phyloP scores from a whole-genome alignment of 2,329 filamentous ascomycete genomes.

The Pyrenochaeta sp. region DNA sequence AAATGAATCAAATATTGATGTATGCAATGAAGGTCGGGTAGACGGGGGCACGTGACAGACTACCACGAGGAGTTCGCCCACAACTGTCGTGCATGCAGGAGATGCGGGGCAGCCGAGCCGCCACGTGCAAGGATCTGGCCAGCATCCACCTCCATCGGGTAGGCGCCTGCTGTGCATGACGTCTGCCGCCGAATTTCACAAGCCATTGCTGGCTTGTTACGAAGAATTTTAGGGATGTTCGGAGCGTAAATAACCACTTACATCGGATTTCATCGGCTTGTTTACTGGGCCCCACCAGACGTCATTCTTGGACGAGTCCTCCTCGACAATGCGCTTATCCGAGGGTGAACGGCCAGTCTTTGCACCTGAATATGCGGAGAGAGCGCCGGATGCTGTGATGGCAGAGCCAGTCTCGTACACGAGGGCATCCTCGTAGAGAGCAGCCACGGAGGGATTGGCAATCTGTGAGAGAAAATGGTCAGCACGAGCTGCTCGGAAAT shows the following conservation, averaged over 20 bases:
- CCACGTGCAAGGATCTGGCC: slow-evolving; percentile 37
- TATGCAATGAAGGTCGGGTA: no score
- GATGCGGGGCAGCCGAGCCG: slow-evolving; percentile 46
- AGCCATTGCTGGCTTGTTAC: slow-evolving; percentile 26
- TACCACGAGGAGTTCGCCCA: slow-evolving; percentile 8
- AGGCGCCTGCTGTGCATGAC: slow-evolving; percentile 44
- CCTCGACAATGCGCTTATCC: slow-evolving; percentile 97
- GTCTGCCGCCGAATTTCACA: slow-evolving; percentile 39
- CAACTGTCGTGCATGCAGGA: slow-evolving; percentile 28
- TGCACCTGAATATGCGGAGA: slow-evolving; percentile 96
- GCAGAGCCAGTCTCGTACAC: slow-evolving; percentile 97
- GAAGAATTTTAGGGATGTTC: slow-evolving; percentile 13
- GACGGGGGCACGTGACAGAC: slow-evolving; percentile 34
- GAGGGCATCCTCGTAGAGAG: slow-evolving; percentile 98
- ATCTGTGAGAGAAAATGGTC: slow-evolving; percentile 54
- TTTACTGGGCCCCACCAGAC: slow-evolving; percentile 99
- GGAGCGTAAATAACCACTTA: slow-evolving; percentile 61
- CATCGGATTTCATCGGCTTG: slow-evolving; percentile 97
- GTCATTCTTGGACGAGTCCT: slow-evolving; percentile 85
- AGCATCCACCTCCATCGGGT: slow-evolving; percentile 35
- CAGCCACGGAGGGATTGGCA: slow-evolving; percentile 92
- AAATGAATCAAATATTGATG: no score
- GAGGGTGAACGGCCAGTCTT: slow-evolving; percentile 97
- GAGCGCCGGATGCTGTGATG: slow-evolving; percentile 92
- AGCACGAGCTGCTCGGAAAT: slow-evolving; percentile 12